Base-by-base conservation (phyloP, 345 rosid species). In the Eutrema yunnanense region DNA sequence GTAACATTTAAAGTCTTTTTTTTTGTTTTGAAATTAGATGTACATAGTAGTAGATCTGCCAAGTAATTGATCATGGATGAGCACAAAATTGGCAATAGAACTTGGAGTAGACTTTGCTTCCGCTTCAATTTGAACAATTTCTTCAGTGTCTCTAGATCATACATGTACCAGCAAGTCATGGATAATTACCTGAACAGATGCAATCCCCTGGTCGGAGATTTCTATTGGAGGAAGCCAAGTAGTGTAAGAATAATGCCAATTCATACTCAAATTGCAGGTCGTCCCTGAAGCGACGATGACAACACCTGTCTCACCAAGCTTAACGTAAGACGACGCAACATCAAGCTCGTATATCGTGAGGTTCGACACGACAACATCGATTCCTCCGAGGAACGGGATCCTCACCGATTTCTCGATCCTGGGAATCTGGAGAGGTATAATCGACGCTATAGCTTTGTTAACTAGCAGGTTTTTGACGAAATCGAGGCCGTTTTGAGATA, bases 231-330 rank as follows among this genome's bases (percentile, higher is more conserved):
- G 33, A 75, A 90, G 50, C 99, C 97, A 95, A 68, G 89, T 74
- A 73, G 66, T 62, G 36, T 88, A 95, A 58, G 86, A 74, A 63
- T 95, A 95, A 73, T 63, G 81, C 96, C 99, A 95, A 77, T 84
- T 81, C 93, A 88, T 88, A 79, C 89, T 91, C 78, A 95, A 73
- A 85, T 89, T 88, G 52, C 96, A 86, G 37, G 92, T 87, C n/a
- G 89, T 81, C 57, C 96, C 97, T 1, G 96, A 91, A 22, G 89
- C 90, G 46, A 95, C 72, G 58, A 91, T 84, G 4, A 82, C 87
- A 22, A 95, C 80, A 34, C 96, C 97, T n/a, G 84, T 67, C 30
- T 91, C 91, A 29, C 99, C 97, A 34, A 81, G 90, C 76, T 83
- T 82, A 12, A 95, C 88, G 67, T 78, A 82, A 69, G 99, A 95